Conservation (phyloP, 176 grass and related monocot species). For the Pontederia crassipes region DNA sequence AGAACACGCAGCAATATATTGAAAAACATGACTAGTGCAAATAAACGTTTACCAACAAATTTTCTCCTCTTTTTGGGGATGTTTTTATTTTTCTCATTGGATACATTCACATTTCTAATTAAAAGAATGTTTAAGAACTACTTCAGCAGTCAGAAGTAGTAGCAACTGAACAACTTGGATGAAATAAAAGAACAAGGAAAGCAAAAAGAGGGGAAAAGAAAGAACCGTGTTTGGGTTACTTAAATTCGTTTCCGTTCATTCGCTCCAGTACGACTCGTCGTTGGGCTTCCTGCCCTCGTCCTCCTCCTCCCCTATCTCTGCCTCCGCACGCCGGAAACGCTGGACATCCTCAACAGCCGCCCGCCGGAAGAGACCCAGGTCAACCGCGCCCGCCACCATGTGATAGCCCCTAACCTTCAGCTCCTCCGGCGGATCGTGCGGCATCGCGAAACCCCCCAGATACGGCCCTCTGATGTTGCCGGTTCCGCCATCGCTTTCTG, state of each 20-base stretch:
- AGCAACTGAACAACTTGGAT: neutral
- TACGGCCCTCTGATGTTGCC: constrained; percentile 15
- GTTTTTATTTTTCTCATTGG: too few relatives aligned
- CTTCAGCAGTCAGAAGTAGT: too few relatives aligned
- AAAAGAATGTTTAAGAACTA: too few relatives aligned
- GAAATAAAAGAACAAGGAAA: neutral
- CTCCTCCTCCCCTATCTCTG: constrained; percentile 59
- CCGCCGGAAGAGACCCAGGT: constrained; percentile 56
- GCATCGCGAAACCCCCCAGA: constrained; percentile 78
- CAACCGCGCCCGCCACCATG: constrained; percentile 73
- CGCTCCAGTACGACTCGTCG: constrained; percentile 74
- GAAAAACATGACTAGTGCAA: too few relatives aligned
- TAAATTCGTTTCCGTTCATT: constrained; percentile 22
- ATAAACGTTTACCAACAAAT: too few relatives aligned
- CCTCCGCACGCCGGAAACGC: constrained; percentile 42
- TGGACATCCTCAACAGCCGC: constrained; percentile 56
- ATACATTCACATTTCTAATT: too few relatives aligned
- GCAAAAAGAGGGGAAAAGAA: neutral
- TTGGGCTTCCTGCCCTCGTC: constrained; percentile 27
- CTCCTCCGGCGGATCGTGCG: constrained; percentile 64
- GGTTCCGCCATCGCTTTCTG: constrained; percentile 24
- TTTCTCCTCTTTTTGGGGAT: too few relatives aligned
- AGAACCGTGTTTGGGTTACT: too few relatives aligned
- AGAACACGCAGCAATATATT: too few relatives aligned
- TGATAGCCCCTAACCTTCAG: constrained; percentile 83